A percentile compares a stretch with the other conserved stretches of the same genome.
Evolutionary conservation across 2,329 filamentous ascomycete genomes (phyloP).

Genomic region (Colletotrichum sp.): DNA sequence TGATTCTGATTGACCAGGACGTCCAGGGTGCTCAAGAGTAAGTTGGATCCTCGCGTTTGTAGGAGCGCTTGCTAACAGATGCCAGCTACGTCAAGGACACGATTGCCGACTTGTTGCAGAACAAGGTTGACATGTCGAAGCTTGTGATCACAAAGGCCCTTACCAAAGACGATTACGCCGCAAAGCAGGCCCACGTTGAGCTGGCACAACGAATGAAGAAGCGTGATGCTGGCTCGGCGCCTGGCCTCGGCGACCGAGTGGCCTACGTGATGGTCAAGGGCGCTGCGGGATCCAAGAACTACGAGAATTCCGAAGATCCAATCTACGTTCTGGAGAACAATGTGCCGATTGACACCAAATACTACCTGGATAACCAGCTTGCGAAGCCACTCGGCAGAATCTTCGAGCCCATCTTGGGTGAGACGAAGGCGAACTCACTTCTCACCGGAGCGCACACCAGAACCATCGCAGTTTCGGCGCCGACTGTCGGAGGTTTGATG

Average conservation of each 20-base stretch:
- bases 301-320: constrained; percentile 95
- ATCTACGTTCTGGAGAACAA: constrained; percentile 98
- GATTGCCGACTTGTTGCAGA: constrained; percentile 93
- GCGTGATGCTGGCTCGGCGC: constrained; percentile 92
- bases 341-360: constrained; percentile 95
- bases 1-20: constrained; percentile 94
- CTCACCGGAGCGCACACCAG: constrained; percentile 94
- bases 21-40: constrained; percentile 91
- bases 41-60: constrained; percentile 41
- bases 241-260: constrained; percentile 91
- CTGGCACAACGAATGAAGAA: constrained; percentile 97
- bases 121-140: constrained; percentile 99
- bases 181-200: constrained; percentile 95
- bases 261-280: constrained; percentile 98
- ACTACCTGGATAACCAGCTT: constrained; percentile 98
- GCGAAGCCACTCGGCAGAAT: constrained; percentile 93
- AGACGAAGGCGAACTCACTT: constrained; percentile 86
- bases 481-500: constrained; percentile 92
- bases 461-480: constrained; percentile 90
- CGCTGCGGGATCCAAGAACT: constrained; percentile 87
- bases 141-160: constrained; percentile 98
- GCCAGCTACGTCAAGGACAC: constrained; percentile 91
- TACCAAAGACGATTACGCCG: constrained; percentile 86
- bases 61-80: constrained; percentile 12
- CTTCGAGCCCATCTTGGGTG: constrained; percentile 96